Percentiles rank a stretch among this genome's conserved stretches.
Evolutionary conservation across 352 stramenopile genomes (phyloP).

Genomic region (Aphanomyces stellatus): DNA sequence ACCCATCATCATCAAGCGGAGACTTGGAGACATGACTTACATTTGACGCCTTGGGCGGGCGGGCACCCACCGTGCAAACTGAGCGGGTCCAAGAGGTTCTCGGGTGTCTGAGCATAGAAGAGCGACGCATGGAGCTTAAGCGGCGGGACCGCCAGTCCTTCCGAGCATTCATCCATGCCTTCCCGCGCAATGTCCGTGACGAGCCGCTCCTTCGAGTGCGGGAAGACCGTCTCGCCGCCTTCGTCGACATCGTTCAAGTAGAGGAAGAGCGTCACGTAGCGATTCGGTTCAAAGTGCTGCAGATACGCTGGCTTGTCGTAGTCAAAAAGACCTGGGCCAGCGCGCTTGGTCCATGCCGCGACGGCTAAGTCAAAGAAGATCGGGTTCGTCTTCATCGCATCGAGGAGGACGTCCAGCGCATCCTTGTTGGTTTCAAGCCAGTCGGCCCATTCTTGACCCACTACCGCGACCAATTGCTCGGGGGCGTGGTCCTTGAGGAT

Average conservation of each 20-base stretch:
- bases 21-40: slow-evolving; percentile 25
- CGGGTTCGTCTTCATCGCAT: slow-evolving; percentile 29
- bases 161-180: slow-evolving; percentile 54
- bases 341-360: slow-evolving; percentile 29
- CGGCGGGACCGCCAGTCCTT: slow-evolving; percentile 50
- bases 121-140: slow-evolving; percentile 59
- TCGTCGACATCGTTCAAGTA: slow-evolving; percentile 92
- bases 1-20: slow-evolving; percentile 5
- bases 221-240: slow-evolving; percentile 93
- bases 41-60: slow-evolving; percentile 47
- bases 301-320: slow-evolving; percentile 27
- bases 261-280: slow-evolving; percentile 91
- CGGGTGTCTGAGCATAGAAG: slow-evolving; percentile 63
- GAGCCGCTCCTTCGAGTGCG: slow-evolving; percentile 53
- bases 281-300: slow-evolving; percentile 78
- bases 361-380: slow-evolving; percentile 39
- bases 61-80: slow-evolving; percentile 62
- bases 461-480: slow-evolving; percentile 28
- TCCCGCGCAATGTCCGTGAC: slow-evolving; percentile 51
- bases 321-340: background rate
- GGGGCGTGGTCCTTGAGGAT: slow-evolving; percentile 41
- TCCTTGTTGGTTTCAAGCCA: slow-evolving; percentile 45
- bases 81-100: slow-evolving; percentile 41
- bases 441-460: slow-evolving; percentile 36
- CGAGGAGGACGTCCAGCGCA: slow-evolving; percentile 40